These are phyloP conservation scores for Basipetospora sp. DNA, from an alignment of 2,329 filamentous ascomycete genomes.

Conservation along the genomic window DNA sequence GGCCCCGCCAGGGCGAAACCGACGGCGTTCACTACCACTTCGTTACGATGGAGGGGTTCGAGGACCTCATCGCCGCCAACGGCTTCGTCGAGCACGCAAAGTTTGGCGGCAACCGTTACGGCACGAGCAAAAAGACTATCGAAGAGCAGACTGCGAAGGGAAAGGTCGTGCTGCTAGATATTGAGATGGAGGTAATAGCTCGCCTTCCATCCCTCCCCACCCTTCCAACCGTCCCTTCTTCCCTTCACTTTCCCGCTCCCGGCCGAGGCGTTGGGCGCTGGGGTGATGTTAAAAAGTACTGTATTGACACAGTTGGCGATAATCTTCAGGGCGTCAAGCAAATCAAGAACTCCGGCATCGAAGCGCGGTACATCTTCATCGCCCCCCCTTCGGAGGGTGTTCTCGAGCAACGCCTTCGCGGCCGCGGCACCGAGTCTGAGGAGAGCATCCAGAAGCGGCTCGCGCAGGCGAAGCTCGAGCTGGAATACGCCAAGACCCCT, in stretches of 20 bases:
- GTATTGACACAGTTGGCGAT: too few relatives aligned
- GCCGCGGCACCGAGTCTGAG: slow-evolving; percentile 65
- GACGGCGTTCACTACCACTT: slow-evolving; percentile 74
- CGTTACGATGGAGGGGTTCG: slow-evolving; percentile 51
- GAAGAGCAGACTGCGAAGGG: slow-evolving; percentile 57
- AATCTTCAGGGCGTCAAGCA: slow-evolving; percentile 61
- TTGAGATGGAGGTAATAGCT: slow-evolving; percentile 71
- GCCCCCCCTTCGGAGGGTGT: slow-evolving; percentile 58
- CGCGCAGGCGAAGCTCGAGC: slow-evolving; percentile 56
- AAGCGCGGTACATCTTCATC: slow-evolving; percentile 72
- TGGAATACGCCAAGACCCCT: slow-evolving; percentile 54
- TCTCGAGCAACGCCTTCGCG: slow-evolving; percentile 62
- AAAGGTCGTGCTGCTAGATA: slow-evolving; percentile 71
- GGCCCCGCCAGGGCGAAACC: slow-evolving; percentile 58
- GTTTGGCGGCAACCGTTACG: slow-evolving; percentile 78
- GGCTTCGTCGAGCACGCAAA: slow-evolving; percentile 77
- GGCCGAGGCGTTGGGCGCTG: too few relatives aligned
- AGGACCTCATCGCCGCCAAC: slow-evolving; percentile 47
- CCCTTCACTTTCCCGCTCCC: neutral
- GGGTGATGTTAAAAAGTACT: neutral
- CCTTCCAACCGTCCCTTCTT: neutral
- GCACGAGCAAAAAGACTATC: slow-evolving; percentile 68
- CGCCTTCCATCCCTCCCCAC: too few relatives aligned
- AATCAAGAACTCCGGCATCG: slow-evolving; percentile 60
- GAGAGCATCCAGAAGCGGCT: slow-evolving; percentile 55